Evolutionary conservation across 228 moss, liverwort and hornwort genomes (phyloP), one percentile per base, ranked within the genome.

Genomic region (Sphagnum fallax): DNA sequence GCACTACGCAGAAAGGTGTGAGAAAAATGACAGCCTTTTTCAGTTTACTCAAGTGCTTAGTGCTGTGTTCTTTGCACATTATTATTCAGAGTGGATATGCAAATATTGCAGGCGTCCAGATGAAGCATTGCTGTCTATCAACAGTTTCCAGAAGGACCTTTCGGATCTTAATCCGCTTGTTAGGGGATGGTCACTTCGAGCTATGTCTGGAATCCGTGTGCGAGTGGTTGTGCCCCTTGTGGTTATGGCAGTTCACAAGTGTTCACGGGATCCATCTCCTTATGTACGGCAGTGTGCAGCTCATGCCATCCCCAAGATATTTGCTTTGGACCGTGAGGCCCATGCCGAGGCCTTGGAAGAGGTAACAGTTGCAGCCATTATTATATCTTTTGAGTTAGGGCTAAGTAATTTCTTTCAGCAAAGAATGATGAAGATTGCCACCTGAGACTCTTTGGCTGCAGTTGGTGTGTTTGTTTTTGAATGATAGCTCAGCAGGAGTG

Each of bases 1-100:
- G 67, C 98, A 98, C 74, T 98, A 88, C 81, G 98, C 98, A 72
- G 94, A 98, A 77, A 98, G 92, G 98, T 98, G 92, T 70, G 93
- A 52, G 47, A 6, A 47, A 6, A 47, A 47, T 62, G 16, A 47
- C 47, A 16, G 62, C 55, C 55, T 51, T 49, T 66, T 47, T 52
- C 6, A 48, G 11, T 18, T 47, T 16, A 6, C 12, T 70, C 60
- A 67, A 10, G 6, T 16, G 18, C 18, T 63, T 63, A 63, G 63
- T 63, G 47, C 63, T 10, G 11, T 16, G 10, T 48, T 13, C 11
- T 7, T 49, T 52, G 51, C 5, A 48, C 10, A 55, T 68, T 13
- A 48, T 47, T 63, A 53, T 78, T 61, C 67, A 77, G 0, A 32
- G 32, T 32, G 32, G 32, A 32, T 32, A 32, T 32, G 32, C 32